Percentiles rank a stretch among this genome's conserved stretches.
Evolutionary conservation across 1,284 basidiomycete species (phyloP).

Genomic region (Neolentinus lepideus): DNA sequence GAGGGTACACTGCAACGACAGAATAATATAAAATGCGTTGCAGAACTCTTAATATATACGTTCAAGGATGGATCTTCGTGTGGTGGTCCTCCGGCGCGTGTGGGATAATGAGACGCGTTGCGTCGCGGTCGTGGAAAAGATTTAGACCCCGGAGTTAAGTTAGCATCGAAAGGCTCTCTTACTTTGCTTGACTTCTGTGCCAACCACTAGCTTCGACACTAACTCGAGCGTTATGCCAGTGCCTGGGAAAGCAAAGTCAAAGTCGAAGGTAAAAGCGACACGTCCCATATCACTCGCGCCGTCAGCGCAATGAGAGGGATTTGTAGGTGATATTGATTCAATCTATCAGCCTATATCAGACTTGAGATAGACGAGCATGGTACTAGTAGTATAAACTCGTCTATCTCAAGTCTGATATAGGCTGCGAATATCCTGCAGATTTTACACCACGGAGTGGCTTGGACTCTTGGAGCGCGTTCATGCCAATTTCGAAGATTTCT

Average conservation of each 20-base stretch:
- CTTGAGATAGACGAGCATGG: no score
- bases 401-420: neutral
- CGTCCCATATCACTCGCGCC: neutral
- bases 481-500: slow-evolving; percentile 45
- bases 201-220: no score
- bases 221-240: neutral
- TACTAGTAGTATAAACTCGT: neutral
- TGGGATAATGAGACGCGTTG: no score
- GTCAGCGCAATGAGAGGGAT: neutral
- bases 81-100: no score
- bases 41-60: no score
- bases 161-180: no score
- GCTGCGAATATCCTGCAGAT: slow-evolving; percentile 4
- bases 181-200: no score
- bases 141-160: no score
- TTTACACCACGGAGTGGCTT: slow-evolving; percentile 45
- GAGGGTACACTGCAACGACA: no score
- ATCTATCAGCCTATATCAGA: neutral
- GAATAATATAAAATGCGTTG: no score
- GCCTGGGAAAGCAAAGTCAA: neutral
- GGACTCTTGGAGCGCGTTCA: slow-evolving; percentile 59
- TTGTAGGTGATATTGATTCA: neutral
- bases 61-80: no score
- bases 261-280: neutral
- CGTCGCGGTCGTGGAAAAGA: no score